Percentiles rank a stretch among this genome's conserved stretches.
These are phyloP conservation scores for Perkinsus olseni DNA, from an alignment of 169 alveolate species.

Conservation along the genomic window DNA sequence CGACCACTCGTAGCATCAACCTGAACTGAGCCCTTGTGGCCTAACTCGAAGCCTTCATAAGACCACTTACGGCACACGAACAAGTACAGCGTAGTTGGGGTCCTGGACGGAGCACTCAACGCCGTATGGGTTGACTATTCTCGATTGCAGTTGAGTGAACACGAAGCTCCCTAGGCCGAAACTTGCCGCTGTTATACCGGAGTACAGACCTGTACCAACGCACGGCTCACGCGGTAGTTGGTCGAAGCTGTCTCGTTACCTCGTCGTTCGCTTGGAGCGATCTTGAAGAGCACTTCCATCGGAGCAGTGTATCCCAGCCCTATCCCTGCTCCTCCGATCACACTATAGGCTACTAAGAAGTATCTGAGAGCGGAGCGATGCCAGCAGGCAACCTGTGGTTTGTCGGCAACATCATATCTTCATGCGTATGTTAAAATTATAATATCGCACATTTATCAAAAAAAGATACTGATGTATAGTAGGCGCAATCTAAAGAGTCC, in stretches of 20 bases:
- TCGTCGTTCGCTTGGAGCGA: not conserved
- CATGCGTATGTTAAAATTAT: no score
- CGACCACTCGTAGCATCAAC: not conserved
- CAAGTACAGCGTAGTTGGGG: not conserved
- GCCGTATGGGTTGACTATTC: not conserved
- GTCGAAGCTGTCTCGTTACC: not conserved
- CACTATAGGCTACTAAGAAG: not conserved
- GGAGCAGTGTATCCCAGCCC: not conserved
- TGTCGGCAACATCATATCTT: no score
- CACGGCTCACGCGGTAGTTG: not conserved
- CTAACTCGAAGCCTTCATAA: not conserved
- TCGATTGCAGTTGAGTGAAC: not conserved
- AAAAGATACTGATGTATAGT: no score
- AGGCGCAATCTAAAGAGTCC: no score
- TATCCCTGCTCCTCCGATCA: not conserved
- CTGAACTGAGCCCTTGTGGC: not conserved
- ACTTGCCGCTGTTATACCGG: not conserved
- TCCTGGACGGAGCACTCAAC: not conserved
- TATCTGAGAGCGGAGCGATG: not conserved
- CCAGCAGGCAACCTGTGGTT: not conserved
- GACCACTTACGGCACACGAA: not conserved
- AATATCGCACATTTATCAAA: no score
- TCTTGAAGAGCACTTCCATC: not conserved
- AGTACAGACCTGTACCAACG: not conserved
- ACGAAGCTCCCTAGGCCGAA: not conserved